phyloP scores from a whole-genome alignment of 2,329 filamentous ascomycete genomes.

The Atkinsonella hypoxylon region DNA sequence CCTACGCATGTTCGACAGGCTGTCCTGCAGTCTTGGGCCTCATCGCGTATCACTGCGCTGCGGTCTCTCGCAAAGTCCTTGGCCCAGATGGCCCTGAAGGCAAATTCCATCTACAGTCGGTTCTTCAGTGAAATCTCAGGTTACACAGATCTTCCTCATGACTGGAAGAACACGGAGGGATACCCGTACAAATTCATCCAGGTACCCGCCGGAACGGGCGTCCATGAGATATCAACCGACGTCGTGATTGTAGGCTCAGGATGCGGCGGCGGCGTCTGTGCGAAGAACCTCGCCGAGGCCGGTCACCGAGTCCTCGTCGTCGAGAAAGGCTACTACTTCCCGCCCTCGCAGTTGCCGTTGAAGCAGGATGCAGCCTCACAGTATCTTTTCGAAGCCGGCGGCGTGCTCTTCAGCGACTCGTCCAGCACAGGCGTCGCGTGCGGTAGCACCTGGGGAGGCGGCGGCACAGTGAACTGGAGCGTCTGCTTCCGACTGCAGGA shows the following conservation, averaged over 20 bases:
- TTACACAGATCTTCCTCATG: conserved; percentile 41
- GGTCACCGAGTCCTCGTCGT: conserved; percentile 67
- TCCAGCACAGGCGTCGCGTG: conserved; percentile 48
- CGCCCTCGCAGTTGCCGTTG: conserved; percentile 65
- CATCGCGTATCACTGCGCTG: conserved; percentile 41
- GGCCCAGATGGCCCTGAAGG: conserved; percentile 39
- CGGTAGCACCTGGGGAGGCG: conserved; percentile 71
- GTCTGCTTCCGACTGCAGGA: conserved; percentile 54
- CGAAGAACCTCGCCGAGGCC: conserved; percentile 68
- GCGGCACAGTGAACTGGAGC: conserved; percentile 82
- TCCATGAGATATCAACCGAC: conserved; percentile 60
- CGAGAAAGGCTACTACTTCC: conserved; percentile 71
- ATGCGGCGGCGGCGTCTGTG: conserved; percentile 71
- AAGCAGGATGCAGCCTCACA: conserved; percentile 42
- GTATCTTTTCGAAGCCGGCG: conserved; percentile 60
- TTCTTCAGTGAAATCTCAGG: conserved; percentile 43
- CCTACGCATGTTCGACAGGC: conserved; percentile 46
- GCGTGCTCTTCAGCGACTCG: conserved; percentile 43
- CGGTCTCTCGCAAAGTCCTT: conserved; percentile 45
- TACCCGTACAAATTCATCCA: conserved; percentile 52
- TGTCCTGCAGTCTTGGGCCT: conserved; percentile 52
- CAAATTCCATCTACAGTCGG: conserved; percentile 43
- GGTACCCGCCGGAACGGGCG: conserved; percentile 27
- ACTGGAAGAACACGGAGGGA: conserved; percentile 37
- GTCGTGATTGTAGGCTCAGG: conserved; percentile 80